phyloP scores from a whole-genome alignment of 179 eudicot species.

The Pouteria campechiana region DNA sequence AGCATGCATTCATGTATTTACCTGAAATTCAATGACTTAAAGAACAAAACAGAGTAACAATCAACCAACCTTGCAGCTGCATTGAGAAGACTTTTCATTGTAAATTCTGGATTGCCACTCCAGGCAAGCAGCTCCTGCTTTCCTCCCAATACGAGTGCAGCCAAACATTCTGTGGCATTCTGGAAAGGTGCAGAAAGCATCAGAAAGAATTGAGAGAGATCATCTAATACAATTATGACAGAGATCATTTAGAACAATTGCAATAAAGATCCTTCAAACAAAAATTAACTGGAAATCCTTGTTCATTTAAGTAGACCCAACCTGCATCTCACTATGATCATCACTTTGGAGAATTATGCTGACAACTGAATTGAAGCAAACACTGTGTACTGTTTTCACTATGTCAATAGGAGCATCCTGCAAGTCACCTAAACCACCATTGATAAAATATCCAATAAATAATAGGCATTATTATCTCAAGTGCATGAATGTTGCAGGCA shows the following conservation, averaged over 20 bases:
- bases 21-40: too few relatives aligned
- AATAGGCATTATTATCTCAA: too few relatives aligned
- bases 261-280: too few relatives aligned
- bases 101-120: conserved; percentile 86
- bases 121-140: conserved; percentile 77
- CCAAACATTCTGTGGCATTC: conserved; percentile 96
- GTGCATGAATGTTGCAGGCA: too few relatives aligned
- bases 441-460: conserved; percentile 1
- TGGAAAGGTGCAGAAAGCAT: conserved; percentile 13
- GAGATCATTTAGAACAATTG: too few relatives aligned
- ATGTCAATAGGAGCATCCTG: conserved; percentile 73
- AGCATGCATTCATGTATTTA: too few relatives aligned
- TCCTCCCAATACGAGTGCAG: conserved; percentile 68
- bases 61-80: conserved; percentile 73
- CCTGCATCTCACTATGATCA: conserved; percentile 95
- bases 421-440: not conserved
- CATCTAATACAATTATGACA: too few relatives aligned
- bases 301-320: conserved; percentile 6
- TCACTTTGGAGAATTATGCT: conserved; percentile 69
- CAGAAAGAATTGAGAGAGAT: too few relatives aligned
- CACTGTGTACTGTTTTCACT: conserved; percentile 65
- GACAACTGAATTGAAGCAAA: conserved; percentile 68
- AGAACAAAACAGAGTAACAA: not conserved
- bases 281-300: not conserved
- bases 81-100: conserved; percentile 90